Base-by-base conservation (phyloP, 2,329 filamentous ascomycete genomes). In the Colletotrichum sp. region DNA sequence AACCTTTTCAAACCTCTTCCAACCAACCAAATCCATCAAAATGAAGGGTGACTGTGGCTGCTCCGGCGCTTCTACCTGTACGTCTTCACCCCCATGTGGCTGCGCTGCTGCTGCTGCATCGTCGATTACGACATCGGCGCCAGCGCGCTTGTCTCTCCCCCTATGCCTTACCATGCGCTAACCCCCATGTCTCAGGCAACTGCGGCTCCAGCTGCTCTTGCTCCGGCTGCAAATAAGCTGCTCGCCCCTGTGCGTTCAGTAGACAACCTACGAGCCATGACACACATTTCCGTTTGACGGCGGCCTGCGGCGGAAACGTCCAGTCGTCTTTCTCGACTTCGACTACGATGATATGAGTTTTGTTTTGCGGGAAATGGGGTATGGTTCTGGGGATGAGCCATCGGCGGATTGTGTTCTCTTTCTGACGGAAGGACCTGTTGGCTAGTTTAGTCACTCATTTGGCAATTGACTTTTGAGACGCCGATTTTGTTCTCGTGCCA, bases 31-130 rank as follows among this genome's bases (percentile, higher is more conserved):
- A 32, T 26, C 71, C 76, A 77, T 75, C 77, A 79, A 78, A 76
- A 79, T 79, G 78, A 79, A 79, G 78, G 78, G 78, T 75, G 78
- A 78, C 75, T 79, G 78, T 60, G 77, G 77, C 77, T 79, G 77
- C 77, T 79, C 77, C 77, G 77, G 77, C 77, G 64, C 77, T 69
- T 78, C 77, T 64, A 69, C 75, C 69, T 79, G 77, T 76, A 76
- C 7, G 75, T 75, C 18, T 5, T 15, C 9, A 24, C 21, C 49
- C 63, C 18, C 49, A 8, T 59, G 55, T 57, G 65, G 60, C 24
- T 28, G 21, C 52, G 44, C 44, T 21, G n/a, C n/a, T 21, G 18
- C 18, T 49, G 44, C 44, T 52, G 44, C 44, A 21, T 13, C 57
- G 28, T n/a, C 8, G 36, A n/a, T 34, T 36, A 71, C 21, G 36